These are phyloP conservation scores for Drechslerella coelobrocha DNA, from an alignment of 2,329 filamentous ascomycete species.

Conservation along the genomic window DNA sequence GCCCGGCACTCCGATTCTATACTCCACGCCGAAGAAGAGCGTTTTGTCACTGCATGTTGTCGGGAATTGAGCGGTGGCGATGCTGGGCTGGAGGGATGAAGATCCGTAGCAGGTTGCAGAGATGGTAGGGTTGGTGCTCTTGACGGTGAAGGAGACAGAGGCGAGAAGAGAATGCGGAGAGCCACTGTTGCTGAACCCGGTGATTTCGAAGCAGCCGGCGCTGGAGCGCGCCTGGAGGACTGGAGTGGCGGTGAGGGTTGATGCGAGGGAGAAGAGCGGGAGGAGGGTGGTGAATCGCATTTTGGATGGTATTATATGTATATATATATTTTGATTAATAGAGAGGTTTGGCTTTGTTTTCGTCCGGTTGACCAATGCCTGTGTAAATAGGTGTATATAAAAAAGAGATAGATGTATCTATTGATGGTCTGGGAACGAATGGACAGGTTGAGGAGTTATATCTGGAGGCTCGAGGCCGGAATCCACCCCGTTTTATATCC, in stretches of 20 bases:
- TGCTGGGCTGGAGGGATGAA: constrained; percentile 31
- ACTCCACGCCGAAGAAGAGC: constrained; percentile 28
- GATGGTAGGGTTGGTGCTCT: constrained; percentile 9
- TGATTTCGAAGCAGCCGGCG: constrained; percentile 34
- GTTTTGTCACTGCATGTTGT: constrained; percentile 35
- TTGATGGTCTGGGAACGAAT: too few relatives aligned
- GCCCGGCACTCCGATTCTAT: constrained; percentile 20
- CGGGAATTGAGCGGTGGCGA: constrained; percentile 29
- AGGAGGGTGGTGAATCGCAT: constrained; percentile 27
- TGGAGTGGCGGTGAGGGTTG: constrained; percentile 20
- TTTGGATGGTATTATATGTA: constrained; percentile 6
- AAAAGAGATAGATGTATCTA: too few relatives aligned
- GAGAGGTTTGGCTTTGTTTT: too few relatives aligned
- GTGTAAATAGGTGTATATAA: too few relatives aligned
- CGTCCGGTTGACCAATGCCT: too few relatives aligned
- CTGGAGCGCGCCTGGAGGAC: constrained; percentile 19
- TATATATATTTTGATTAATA: background rate
- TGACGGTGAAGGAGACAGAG: constrained; percentile 20
- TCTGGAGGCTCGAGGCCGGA: too few relatives aligned
- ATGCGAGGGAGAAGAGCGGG: constrained; percentile 23
- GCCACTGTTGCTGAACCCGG: constrained; percentile 31
- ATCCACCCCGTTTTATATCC: too few relatives aligned
- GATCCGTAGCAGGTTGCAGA: constrained; percentile 24
- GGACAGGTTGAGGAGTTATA: too few relatives aligned
- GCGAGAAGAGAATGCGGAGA: constrained; percentile 37